Evolutionary conservation across 1,284 basidiomycete genomes (phyloP), one percentile per base, ranked within the genome.

Genomic region (Coniferiporia sulphurascens): DNA sequence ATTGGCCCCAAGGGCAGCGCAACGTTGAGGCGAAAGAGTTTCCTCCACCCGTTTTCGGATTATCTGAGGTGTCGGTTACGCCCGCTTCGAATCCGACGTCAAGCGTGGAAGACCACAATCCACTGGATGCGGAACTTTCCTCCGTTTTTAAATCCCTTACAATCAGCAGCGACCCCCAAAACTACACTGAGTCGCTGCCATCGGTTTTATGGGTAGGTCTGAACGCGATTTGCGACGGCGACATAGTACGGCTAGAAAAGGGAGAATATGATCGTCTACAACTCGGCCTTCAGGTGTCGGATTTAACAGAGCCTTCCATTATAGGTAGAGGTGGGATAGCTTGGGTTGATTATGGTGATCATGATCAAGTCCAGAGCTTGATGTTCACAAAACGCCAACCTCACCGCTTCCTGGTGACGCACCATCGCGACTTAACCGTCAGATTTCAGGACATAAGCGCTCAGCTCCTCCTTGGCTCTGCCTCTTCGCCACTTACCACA

Each of bases 391-490:
- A 49, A 35, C 52, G 48, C 19, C 87, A 92, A 67, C 79, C 80
- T 9, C 83, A 81, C 65, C 83, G 89, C 17, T 71, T 93, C 19
- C 71, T 92, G n/a, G 72, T 87, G 1, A 87, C 87, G 0, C 77
- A 76, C 56, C 85, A 91, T 65, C 72, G 74, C 1, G 85, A 93
- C 67, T 73, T 83, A n/a, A 82, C 79, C 0, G 72, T 94, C 21
- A 80, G 78, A 54, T 86, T 91, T 66, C 79, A 80, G 61, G 89
- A 92, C 68, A 71, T 85, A 45, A 91, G 86, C 56, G 76, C 84
- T 0, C 87, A 89, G 59, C 73, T 91, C 2, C 76, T 90, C 12
- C 68, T 84, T 35, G 77, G 76, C 70, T 66, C 78, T 62, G 63
- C 73, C 60, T 61, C 77, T 63, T 62, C 70, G 67, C 72, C 78